Percentiles rank a stretch among this genome's conserved stretches.
Conservation (phyloP, 768 basidiomycete species). For the Coprinellus micaceus region DNA sequence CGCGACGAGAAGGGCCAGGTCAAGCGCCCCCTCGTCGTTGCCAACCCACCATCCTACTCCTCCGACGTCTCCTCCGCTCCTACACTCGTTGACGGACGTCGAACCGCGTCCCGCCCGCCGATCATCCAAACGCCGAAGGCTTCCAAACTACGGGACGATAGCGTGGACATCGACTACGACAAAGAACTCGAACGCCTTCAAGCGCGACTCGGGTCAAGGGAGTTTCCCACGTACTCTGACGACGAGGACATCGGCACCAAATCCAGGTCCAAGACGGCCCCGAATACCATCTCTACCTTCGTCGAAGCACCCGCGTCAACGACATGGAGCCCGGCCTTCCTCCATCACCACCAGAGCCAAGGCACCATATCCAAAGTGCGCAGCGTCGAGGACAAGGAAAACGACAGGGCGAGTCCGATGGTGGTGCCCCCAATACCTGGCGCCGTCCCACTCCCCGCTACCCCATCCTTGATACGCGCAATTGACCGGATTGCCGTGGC, state of each 20-base stretch:
- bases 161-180: conserved; percentile 31
- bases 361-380: neutral
- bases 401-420: conserved; percentile 1
- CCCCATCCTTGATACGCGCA: conserved; percentile 61
- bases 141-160: neutral
- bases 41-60: conserved; percentile 14
- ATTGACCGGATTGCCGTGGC: conserved; percentile 57
- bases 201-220: conserved; percentile 18
- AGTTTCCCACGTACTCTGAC: conserved; percentile 36
- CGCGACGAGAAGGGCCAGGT: conserved; percentile 3
- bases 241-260: conserved; percentile 38
- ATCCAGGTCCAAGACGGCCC: too few relatives aligned
- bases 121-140: neutral
- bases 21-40: conserved; percentile 1
- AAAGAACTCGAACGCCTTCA: conserved; percentile 39
- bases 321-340: conserved; percentile 50
- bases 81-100: conserved; percentile 24
- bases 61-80: conserved; percentile 25
- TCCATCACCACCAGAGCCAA: conserved; percentile 33
- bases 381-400: conserved; percentile 8
- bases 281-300: too few relatives aligned
- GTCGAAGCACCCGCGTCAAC: conserved; percentile 6
- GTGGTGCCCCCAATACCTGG: conserved; percentile 13
- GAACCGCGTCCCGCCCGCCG: neutral
- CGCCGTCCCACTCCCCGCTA: conserved; percentile 49